Conservation (phyloP, 352 stramenopile species). For the Pythium graminicola region DNA sequence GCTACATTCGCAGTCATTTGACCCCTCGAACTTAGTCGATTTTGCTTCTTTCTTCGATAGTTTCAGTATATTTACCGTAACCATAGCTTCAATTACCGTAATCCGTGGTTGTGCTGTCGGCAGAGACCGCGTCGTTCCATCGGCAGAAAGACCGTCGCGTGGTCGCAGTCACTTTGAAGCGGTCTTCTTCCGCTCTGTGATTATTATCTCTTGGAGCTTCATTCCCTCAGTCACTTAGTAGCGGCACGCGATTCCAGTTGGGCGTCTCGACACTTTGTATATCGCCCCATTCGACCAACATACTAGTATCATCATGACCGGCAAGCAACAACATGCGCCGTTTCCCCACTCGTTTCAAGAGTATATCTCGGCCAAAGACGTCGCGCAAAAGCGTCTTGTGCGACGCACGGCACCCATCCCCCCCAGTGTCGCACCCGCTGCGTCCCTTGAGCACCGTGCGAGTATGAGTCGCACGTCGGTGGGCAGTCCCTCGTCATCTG, state of each 20-base stretch:
- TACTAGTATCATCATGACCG: conserved; percentile 22
- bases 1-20: conserved; percentile 9
- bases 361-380: conserved; percentile 60
- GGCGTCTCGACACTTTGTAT: neutral
- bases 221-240: neutral
- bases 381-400: conserved; percentile 45
- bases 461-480: conserved; percentile 25
- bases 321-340: conserved; percentile 19
- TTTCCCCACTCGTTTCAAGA: conserved; percentile 36
- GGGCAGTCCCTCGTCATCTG: conserved; percentile 29
- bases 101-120: neutral
- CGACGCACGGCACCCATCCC: conserved; percentile 4
- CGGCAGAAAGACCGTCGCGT: conserved; percentile 4
- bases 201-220: neutral
- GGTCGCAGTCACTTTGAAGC: conserved; percentile 24
- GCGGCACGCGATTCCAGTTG: neutral
- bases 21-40: neutral
- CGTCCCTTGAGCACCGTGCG: conserved; percentile 30
- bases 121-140: conserved; percentile 4
- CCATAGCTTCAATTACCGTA: neutral
- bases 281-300: neutral
- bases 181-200: neutral
- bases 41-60: conserved; percentile 1
- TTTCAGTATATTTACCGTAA: conserved; percentile 2
- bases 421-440: conserved; percentile 12